Evolutionary conservation across 2,329 filamentous ascomycete genomes (phyloP).

Genomic region (Claviceps capensis): DNA sequence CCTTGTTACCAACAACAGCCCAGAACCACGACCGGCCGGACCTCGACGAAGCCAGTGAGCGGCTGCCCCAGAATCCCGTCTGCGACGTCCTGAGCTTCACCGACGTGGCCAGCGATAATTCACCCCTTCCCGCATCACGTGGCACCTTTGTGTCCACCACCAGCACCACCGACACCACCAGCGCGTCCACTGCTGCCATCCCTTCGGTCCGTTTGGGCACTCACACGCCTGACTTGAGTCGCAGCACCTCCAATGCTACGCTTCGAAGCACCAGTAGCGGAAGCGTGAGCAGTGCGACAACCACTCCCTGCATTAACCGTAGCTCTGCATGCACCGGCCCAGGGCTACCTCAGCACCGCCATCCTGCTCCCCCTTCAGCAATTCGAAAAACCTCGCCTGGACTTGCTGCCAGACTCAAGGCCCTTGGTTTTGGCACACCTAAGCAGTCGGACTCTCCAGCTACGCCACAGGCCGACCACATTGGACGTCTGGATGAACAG

Average conservation of each 20-base stretch:
- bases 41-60: not conserved
- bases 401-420: slow-evolving; percentile 50
- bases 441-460: slow-evolving; percentile 20
- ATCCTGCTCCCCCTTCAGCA: slow-evolving; percentile 15
- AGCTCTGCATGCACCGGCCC: slow-evolving; percentile 8
- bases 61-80: slow-evolving; percentile 6
- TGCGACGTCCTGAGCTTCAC: slow-evolving; percentile 16
- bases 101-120: slow-evolving; percentile 15
- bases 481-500: slow-evolving; percentile 57
- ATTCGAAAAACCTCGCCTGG: slow-evolving; percentile 49
- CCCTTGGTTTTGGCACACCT: slow-evolving; percentile 42
- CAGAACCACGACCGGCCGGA: not conserved
- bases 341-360: slow-evolving; percentile 9
- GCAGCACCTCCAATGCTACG: slow-evolving; percentile 3
- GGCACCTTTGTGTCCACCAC: slow-evolving; percentile 13
- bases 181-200: not conserved
- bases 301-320: slow-evolving; percentile 3
- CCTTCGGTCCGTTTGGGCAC: not conserved
- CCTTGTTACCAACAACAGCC: not conserved
- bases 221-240: slow-evolving; percentile 6
- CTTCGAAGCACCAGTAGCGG: slow-evolving; percentile 2
- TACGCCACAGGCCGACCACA: slow-evolving; percentile 26
- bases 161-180: slow-evolving; percentile 1
- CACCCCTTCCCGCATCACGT: slow-evolving; percentile 16
- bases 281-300: slow-evolving; percentile 1